phyloP scores from a whole-genome alignment of 768 basidiomycete species.

The Paxillus rubicundulus region DNA sequence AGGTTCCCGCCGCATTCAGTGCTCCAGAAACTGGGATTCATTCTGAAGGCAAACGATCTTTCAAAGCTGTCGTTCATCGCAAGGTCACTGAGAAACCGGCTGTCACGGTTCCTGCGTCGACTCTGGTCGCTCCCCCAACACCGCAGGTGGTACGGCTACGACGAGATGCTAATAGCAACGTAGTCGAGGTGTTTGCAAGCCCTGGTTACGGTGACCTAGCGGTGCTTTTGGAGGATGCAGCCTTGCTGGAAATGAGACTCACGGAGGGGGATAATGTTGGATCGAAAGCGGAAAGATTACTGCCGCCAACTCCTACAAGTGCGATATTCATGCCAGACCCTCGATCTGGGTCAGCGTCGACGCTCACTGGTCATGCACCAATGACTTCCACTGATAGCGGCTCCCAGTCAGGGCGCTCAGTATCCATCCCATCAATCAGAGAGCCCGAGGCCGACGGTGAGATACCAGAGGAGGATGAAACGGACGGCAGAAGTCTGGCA shows the following conservation, averaged over 20 bases:
- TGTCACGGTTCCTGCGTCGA: constrained; percentile 16
- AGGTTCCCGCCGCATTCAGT: not conserved
- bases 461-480: constrained; percentile 26
- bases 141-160: constrained; percentile 30
- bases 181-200: constrained; percentile 39
- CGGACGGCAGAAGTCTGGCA: constrained; percentile 30
- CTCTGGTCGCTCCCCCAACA: constrained; percentile 21
- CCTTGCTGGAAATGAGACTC: constrained; percentile 54
- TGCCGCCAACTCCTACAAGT: constrained; percentile 24
- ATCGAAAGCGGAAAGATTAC: constrained; percentile 7
- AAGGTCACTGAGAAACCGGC: constrained; percentile 43
- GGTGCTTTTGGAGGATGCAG: constrained; percentile 54
- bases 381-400: constrained; percentile 18
- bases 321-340: constrained; percentile 22
- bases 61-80: constrained; percentile 58
- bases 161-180: constrained; percentile 19
- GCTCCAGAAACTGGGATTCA: not conserved
- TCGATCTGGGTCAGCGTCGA: constrained; percentile 20
- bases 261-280: constrained; percentile 39
- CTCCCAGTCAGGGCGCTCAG: constrained; percentile 24
- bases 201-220: constrained; percentile 54
- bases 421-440: constrained; percentile 30
- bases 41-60: constrained; percentile 29
- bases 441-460: constrained; percentile 25
- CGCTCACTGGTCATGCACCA: constrained; percentile 17